Percentiles rank a stretch among this genome's conserved stretches.
Evolutionary conservation across 495 filamentous ascomycete genomes (phyloP).

Genomic region (Neurospora sp.): DNA sequence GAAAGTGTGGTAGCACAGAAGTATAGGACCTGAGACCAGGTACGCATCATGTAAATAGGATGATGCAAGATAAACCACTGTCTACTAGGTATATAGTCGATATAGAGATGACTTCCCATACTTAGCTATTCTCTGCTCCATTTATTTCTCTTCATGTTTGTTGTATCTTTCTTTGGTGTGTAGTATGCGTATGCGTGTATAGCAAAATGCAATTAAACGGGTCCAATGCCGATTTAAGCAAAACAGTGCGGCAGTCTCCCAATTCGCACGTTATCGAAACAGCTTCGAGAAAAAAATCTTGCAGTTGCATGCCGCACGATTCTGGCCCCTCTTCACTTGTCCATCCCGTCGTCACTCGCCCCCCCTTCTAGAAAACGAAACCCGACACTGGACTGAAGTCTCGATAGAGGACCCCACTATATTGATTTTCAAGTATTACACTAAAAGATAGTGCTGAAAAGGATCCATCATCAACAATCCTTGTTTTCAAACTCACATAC

Average conservation of each 20-base stretch:
- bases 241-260: background rate
- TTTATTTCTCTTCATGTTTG: background rate
- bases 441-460: background rate
- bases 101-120: no score
- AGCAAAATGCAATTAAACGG: background rate
- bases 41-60: background rate
- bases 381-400: background rate
- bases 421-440: background rate
- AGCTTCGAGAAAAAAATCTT: background rate
- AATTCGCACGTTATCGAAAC: background rate
- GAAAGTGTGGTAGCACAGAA: background rate
- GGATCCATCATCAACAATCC: background rate
- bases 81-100: background rate
- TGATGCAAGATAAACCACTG: background rate
- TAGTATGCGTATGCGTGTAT: background rate
- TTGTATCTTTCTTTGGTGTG: background rate
- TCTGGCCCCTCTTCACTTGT: background rate
- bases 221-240: no score
- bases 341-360: background rate
- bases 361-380: background rate
- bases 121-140: background rate
- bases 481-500: background rate
- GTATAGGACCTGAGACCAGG: background rate
- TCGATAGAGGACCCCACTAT: background rate
- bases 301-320: background rate